Conservation (phyloP, 805 yeast species). For the Zygoascus ofunaensis region DNA sequence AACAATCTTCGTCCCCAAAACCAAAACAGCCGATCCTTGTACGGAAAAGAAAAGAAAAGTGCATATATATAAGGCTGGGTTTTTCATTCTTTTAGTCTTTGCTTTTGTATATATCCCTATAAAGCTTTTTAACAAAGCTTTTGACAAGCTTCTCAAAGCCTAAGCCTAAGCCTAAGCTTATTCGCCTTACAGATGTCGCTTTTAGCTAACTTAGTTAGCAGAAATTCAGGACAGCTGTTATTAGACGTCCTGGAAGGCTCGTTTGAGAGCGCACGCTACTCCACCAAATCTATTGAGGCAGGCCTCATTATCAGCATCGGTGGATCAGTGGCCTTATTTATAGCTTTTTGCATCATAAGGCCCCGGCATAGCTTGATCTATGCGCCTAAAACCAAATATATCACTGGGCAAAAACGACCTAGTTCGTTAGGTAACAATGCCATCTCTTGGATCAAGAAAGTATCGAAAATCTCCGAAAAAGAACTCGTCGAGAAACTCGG, state of each 20-base stretch:
- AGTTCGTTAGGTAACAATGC: conserved; percentile 13
- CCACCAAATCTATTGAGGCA: conserved; percentile 29
- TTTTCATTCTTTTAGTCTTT: not conserved
- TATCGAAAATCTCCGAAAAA: conserved; percentile 17
- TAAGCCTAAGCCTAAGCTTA: too few relatives aligned
- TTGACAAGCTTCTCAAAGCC: too few relatives aligned
- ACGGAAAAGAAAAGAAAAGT: not conserved
- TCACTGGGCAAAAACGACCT: conserved; percentile 11
- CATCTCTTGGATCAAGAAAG: conserved; percentile 20
- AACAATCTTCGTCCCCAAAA: too few relatives aligned
- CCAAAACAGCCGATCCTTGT: too few relatives aligned
- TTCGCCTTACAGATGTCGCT: too few relatives aligned
- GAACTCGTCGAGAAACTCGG: conserved; percentile 25
- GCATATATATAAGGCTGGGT: not conserved
- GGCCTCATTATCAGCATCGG: conserved; percentile 29
- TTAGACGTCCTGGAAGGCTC: conserved; percentile 2
- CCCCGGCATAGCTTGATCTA: conserved; percentile 26
- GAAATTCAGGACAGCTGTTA: conserved; percentile 3
- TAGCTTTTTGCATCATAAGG: conserved; percentile 24
- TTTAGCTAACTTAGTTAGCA: too few relatives aligned
- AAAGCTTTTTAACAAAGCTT: too few relatives aligned
- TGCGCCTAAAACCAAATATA: conserved; percentile 23
- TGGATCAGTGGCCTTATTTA: conserved; percentile 22
- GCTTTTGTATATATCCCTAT: too few relatives aligned
- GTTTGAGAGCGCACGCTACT: conserved; percentile 18